Base-by-base conservation (phyloP, 352 stramenopile genomes). In the Globisporangium okanoganense region DNA sequence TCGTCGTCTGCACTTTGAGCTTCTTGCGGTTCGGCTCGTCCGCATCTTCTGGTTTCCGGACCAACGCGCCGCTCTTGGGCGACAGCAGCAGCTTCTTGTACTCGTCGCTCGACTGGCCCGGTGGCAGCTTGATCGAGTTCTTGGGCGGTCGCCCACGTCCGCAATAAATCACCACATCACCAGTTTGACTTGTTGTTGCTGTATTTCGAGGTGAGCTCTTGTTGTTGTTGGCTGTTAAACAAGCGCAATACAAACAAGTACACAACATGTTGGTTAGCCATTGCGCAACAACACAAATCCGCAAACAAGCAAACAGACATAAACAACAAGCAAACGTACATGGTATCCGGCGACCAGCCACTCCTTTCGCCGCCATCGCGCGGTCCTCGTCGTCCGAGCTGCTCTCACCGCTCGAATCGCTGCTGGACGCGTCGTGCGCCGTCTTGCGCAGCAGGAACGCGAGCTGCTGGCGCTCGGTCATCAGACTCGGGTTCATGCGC, bases 401-500 rank as follows among this genome's bases (percentile, higher is more conserved):
- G 58, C 61, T 77, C 3, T 67, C 73, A 5, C 51, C 2, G 35
- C 2, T 40, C n/a, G 69, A 31, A 57, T 73, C 63, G 57, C 71
- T 60, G 45, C 66, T 62, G 13, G 79, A 84, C 36, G 79, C 72
- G n/a, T 77, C 72, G n/a, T 74, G 79, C 24, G 85, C 85, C 3
- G 85, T 92, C 51, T 76, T 81, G 20, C 85, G 82, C 64, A 94
- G 63, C 24, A 94, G 62, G 65, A 94, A 94, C 57, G 85, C 85
- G 50, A 94, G 67, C 63, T 94, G 85, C 61, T 94, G 85, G 24
- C 85, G 76, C 67, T 94, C 85, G 0, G 85, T 94, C 85, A 94
- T 94, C 36, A 89, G 71, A 31, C 76, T 83, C 55, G 78, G 81
- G 64, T 92, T 67, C 55, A 67, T 57, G 16, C 31, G 62, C 47